Conservation (phyloP, 2,329 filamentous ascomycete genomes). For the Ophiocordyceps camponoti-leonardi region DNA sequence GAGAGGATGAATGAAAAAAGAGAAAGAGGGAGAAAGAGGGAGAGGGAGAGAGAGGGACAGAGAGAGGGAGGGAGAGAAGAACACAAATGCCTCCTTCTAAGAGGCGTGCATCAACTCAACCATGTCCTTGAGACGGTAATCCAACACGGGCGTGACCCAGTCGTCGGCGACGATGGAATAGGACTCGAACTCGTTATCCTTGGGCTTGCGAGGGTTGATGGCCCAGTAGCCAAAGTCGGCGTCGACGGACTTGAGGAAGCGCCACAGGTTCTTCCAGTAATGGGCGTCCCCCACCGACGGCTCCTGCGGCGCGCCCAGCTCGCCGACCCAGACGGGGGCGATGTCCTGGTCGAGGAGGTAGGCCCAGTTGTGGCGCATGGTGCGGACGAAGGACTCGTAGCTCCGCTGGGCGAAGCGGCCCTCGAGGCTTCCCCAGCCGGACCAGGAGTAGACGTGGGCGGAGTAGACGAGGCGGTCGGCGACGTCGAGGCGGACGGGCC, state of each 20-base stretch:
- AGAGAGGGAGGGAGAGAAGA: neutral
- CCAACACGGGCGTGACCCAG: constrained; percentile 44
- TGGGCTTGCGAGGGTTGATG: constrained; percentile 47
- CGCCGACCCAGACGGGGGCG: constrained; percentile 49
- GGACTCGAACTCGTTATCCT: constrained; percentile 35
- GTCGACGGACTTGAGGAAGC: constrained; percentile 37
- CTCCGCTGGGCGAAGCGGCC: constrained; percentile 42
- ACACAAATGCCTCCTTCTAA: neutral
- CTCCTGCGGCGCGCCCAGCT: constrained; percentile 40
- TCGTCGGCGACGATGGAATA: constrained; percentile 46
- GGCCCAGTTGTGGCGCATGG: constrained; percentile 50
- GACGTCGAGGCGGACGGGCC: constrained; percentile 40
- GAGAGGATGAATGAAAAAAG: neutral
- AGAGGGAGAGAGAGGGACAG: neutral
- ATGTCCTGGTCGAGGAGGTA: constrained; percentile 33
- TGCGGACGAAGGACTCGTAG: constrained; percentile 42
- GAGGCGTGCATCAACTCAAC: constrained; percentile 27
- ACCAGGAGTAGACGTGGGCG: constrained; percentile 53
- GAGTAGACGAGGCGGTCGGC: constrained; percentile 45
- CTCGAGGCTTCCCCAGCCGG: constrained; percentile 45
- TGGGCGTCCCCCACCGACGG: constrained; percentile 40
- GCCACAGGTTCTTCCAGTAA: constrained; percentile 49
- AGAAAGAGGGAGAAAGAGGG: neutral
- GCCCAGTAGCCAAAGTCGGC: constrained; percentile 58
- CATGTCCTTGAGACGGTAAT: constrained; percentile 47